Conservation (phyloP, 176 grass and related monocot genomes). For the Phragmites australis region DNA sequence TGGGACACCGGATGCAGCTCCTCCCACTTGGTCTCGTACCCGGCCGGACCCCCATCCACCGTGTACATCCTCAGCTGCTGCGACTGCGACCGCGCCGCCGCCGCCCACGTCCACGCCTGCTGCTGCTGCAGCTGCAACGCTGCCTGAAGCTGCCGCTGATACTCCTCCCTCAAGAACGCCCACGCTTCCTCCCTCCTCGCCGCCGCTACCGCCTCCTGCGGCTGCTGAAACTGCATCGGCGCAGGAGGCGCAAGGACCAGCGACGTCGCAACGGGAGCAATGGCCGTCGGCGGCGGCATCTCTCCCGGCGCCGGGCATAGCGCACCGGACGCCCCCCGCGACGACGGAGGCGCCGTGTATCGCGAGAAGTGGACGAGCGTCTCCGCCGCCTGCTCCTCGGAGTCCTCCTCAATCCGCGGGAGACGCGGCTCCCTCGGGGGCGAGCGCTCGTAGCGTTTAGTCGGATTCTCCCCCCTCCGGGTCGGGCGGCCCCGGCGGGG, state of each 20-base stretch:
- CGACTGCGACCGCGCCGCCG: background rate
- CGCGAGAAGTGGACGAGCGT: slow-evolving; percentile 3
- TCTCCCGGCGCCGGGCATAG: background rate
- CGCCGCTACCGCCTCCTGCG: slow-evolving; percentile 12
- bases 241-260: background rate
- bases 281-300: background rate
- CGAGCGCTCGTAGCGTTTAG: background rate
- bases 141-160: background rate
- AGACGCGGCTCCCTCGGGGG: background rate
- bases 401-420: slow-evolving; percentile 4
- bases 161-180: background rate
- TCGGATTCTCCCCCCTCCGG: background rate
- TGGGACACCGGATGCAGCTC: slow-evolving; percentile 67
- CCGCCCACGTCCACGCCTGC: slow-evolving; percentile 1
- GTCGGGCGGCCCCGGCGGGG: background rate
- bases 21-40: slow-evolving; percentile 59
- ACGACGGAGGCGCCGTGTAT: background rate
- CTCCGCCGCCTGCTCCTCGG: background rate
- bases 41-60: slow-evolving; percentile 40
- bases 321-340: background rate
- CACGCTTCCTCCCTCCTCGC: background rate
- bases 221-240: slow-evolving; percentile 5
- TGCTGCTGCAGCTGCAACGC: slow-evolving; percentile 9
- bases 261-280: background rate
- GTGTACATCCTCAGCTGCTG: slow-evolving; percentile 49